Evolutionary conservation across 208 protist species (phyloP), one percentile per base, ranked within the genome.

Genomic region (Trypanosoma grayi): DNA sequence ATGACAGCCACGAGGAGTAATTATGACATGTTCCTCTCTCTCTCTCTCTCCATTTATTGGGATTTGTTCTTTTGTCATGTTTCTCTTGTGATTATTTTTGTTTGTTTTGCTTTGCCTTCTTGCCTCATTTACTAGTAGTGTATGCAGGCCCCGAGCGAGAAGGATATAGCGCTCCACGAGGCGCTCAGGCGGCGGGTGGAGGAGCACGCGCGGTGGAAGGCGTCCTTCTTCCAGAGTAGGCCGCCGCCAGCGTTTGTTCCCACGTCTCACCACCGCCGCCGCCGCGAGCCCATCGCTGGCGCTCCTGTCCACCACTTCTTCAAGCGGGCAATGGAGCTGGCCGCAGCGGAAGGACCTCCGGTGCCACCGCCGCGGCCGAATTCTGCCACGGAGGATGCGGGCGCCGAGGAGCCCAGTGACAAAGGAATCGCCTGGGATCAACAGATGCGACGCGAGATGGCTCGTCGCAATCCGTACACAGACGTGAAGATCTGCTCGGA

Each of bases 401-500:
- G 33, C 10, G 53, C n/a, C 4, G 60, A 33, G 11, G 28, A 33
- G 20, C 1, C 36, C 13, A 25, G 20, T 24, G 27, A 24, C 33
- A 70, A 52, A 27, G 14, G 31, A 20, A 33, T 45, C 5, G 28
- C 22, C 1, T 78, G 70, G 75, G 0, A 47, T 31, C 33, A 50
- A 28, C 46, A 59, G 51, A 73, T 81, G 66, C 16, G n/a, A 16
- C 4, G n/a, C 16, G 75, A 81, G 45, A 46, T 56, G 60, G 50
- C 55, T 4, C 47, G 56, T 18, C 66, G 82, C 18, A 75, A 87
- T 59, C 83, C 83, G 11, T 64, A 70, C 43, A 76, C 70, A 0
- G 88, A 95, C 54, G 52, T 89, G 27, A 73, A 91, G 37, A 77
- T 89, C 13, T 73, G 73, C 37, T 81, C 79, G 4, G 81, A 91